phyloP scores from a whole-genome alignment of 1,284 basidiomycete species.

The Tilletia setariae region DNA sequence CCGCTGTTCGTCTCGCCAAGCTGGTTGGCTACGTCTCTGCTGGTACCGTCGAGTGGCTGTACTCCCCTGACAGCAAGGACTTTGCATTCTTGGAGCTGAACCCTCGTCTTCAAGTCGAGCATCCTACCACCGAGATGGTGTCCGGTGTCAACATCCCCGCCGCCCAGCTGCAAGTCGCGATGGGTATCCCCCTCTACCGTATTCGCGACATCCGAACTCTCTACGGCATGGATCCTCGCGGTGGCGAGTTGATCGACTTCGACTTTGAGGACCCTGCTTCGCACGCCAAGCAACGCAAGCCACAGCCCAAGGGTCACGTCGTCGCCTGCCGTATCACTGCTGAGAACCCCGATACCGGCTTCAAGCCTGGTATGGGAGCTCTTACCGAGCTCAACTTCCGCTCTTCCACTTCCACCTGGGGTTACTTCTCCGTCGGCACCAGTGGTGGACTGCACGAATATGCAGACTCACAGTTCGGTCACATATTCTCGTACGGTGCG shows the following conservation, averaged over 20 bases:
- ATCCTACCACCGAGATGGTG: constrained; percentile 98
- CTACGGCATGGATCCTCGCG: constrained; percentile 65
- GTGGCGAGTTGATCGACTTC: constrained; percentile 69
- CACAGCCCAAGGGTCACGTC: constrained; percentile 94
- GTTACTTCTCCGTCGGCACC: constrained; percentile 92
- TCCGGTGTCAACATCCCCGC: constrained; percentile 96
- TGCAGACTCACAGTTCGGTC: constrained; percentile 76
- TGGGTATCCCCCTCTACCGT: constrained; percentile 94
- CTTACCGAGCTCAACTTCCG: constrained; percentile 99
- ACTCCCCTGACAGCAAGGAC: constrained; percentile 85
- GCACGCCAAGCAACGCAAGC: constrained; percentile 85
- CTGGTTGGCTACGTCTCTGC: constrained; percentile 98
- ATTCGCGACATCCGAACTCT: constrained; percentile 94
- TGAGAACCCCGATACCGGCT: constrained; percentile 99
- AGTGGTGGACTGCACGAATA: constrained; percentile 98
- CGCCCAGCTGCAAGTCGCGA: constrained; percentile 93
- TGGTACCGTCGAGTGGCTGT: constrained; percentile 97
- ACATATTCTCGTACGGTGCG: constrained; percentile 98
- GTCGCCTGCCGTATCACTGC: constrained; percentile 99
- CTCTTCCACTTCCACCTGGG: constrained; percentile 84
- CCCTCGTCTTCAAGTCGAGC: constrained; percentile 96
- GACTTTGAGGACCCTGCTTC: constrained; percentile 86
- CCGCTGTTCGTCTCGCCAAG: constrained; percentile 93
- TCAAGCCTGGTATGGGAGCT: constrained; percentile 96
- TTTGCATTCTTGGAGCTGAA: constrained; percentile 99